Evolutionary conservation across 331 rosid genomes (phyloP).

Genomic region (Rosa hybrid): DNA sequence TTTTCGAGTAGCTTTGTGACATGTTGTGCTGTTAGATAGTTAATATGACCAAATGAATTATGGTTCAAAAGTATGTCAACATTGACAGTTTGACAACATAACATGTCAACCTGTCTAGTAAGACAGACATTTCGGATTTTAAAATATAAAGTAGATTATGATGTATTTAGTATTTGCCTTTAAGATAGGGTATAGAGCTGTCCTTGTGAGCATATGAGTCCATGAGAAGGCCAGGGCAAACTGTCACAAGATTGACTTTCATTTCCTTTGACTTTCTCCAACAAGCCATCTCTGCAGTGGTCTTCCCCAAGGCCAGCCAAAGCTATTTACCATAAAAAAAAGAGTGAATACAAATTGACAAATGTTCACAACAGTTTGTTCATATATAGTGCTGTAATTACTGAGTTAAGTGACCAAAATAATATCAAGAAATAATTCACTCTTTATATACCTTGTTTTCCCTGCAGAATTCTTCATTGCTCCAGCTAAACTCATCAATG

Average conservation of each 20-base stretch:
- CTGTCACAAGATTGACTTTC: constrained; percentile 18
- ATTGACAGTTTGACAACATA: neutral
- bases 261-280: constrained; percentile 22
- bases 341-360: neutral
- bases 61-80: neutral
- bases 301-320: constrained; percentile 24
- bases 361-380: neutral
- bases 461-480: constrained; percentile 11
- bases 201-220: neutral
- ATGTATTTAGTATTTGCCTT: neutral
- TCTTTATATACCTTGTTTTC: constrained; percentile 18
- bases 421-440: neutral
- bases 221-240: constrained; percentile 22
- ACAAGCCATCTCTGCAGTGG: constrained; percentile 21
- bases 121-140: neutral
- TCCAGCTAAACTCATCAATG: constrained; percentile 19
- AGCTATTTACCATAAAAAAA: constrained; percentile 9
- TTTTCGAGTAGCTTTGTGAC: neutral
- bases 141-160: neutral
- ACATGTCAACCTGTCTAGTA: accelerated
- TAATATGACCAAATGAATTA: neutral
- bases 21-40: neutral
- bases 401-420: neutral
- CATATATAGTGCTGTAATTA: neutral
- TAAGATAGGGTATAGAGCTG: neutral